These are phyloP conservation scores for Capronia epimyces DNA, from an alignment of 2,329 filamentous ascomycete genomes.

Conservation along the genomic window DNA sequence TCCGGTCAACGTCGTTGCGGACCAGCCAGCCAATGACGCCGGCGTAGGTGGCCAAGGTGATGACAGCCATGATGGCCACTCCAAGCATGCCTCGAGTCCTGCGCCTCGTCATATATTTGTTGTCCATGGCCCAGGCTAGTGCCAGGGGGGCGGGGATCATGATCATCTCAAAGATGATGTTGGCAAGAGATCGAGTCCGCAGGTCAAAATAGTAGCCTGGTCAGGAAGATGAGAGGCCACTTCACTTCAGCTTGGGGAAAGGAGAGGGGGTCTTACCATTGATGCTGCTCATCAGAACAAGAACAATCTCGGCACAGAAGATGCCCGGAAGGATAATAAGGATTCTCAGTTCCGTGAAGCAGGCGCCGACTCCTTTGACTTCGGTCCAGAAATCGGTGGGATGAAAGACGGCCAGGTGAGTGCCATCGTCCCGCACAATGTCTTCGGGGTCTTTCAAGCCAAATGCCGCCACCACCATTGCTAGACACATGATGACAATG, in stretches of 20 bases:
- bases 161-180: slow-evolving; percentile 24
- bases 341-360: slow-evolving; percentile 17
- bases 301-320: slow-evolving; percentile 23
- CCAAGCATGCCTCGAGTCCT: slow-evolving; percentile 19
- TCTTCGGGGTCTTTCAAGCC: slow-evolving; percentile 21
- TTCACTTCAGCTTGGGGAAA: not conserved
- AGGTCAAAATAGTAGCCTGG: slow-evolving; percentile 26
- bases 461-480: slow-evolving; percentile 16
- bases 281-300: slow-evolving; percentile 3
- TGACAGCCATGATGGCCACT: slow-evolving; percentile 12
- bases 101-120: slow-evolving; percentile 23
- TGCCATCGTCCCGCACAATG: slow-evolving; percentile 27
- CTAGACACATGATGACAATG: slow-evolving; percentile 23
- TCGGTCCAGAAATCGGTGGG: slow-evolving; percentile 17
- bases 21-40: slow-evolving; percentile 21
- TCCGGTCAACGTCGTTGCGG: slow-evolving; percentile 14
- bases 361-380: slow-evolving; percentile 15
- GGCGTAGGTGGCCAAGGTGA: slow-evolving; percentile 16
- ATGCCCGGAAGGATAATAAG: slow-evolving; percentile 17
- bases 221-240: slow-evolving; percentile 7
- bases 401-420: slow-evolving; percentile 28
- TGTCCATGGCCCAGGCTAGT: slow-evolving; percentile 32
- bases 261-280: no score
- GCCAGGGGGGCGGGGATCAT: slow-evolving; percentile 16
- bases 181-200: slow-evolving; percentile 25